Conservation (phyloP, 225 moss, liverwort and hornwort genomes). For the Bryoerythrophyllum caledonicum region DNA sequence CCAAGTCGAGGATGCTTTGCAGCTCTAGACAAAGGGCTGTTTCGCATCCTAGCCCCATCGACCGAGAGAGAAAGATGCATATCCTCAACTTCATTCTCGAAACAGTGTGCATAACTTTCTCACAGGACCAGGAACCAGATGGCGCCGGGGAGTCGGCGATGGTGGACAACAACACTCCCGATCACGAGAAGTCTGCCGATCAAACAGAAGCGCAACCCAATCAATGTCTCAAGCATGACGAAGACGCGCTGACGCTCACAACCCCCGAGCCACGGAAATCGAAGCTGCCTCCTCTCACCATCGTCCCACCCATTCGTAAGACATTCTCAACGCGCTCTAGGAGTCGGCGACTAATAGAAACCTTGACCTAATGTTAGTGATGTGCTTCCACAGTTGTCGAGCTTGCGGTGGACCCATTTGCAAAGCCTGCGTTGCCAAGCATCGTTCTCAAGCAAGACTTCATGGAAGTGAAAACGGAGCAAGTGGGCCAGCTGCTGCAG, state of each 20-base stretch:
- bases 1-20: background rate
- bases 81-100: conserved; percentile 1
- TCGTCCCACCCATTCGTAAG: conserved; percentile 29
- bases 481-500: background rate
- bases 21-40: conserved; percentile 18
- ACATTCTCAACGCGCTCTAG: background rate
- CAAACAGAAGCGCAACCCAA: conserved; percentile 22
- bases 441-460: conserved; percentile 20
- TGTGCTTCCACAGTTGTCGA: conserved; percentile 19
- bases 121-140: conserved; percentile 40
- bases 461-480: conserved; percentile 16
- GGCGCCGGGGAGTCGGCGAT: conserved; percentile 19
- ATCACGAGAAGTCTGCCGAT: conserved; percentile 19
- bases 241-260: background rate
- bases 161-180: conserved; percentile 37
- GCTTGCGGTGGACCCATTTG: conserved; percentile 29
- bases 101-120: conserved; percentile 17
- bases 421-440: conserved; percentile 32
- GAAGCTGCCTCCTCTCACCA: conserved; percentile 35
- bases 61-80: background rate
- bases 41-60: background rate
- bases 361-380: background rate
- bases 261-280: conserved; percentile 26
- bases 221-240: conserved; percentile 14
- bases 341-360: background rate